These are phyloP conservation scores for Arthrobotrys sinensis DNA, from an alignment of 2,329 filamentous ascomycete species.

Conservation along the genomic window DNA sequence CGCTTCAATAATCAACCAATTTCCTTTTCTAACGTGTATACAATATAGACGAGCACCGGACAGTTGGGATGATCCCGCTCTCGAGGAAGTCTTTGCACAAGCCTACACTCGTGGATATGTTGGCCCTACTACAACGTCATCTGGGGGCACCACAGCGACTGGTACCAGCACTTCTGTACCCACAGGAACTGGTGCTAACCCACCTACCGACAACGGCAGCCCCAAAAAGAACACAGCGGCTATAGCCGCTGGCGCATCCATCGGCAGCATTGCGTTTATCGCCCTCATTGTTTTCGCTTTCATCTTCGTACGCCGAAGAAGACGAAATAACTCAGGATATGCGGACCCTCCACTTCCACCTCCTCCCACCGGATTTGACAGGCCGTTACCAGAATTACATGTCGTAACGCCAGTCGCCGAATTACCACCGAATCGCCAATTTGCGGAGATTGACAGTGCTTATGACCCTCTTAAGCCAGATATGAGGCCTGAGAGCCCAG, in stretches of 20 bases:
- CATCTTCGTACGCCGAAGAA: constrained; percentile 37
- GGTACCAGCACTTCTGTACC: not conserved
- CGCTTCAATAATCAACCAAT: not conserved
- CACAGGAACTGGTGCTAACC: not conserved
- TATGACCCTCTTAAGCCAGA: constrained; percentile 16
- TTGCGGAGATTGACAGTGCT: constrained; percentile 38
- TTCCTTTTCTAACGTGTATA: not conserved
- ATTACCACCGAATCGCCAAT: not conserved
- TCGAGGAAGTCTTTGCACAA: constrained; percentile 38
- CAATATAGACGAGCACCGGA: constrained; percentile 27
- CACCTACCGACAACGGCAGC: not conserved
- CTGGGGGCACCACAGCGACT: not conserved
- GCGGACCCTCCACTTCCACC: not conserved
- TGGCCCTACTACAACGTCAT: constrained; percentile 14
- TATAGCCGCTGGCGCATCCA: constrained; percentile 36
- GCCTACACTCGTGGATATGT: constrained; percentile 40
- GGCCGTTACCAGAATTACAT: constrained; percentile 27
- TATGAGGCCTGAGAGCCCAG: not conserved
- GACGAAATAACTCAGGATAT: constrained; percentile 4
- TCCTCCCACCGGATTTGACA: not conserved
- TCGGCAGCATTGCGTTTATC: constrained; percentile 26
- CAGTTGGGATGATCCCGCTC: constrained; percentile 34
- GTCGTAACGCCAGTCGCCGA: not conserved
- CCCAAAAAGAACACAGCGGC: constrained; percentile 35
- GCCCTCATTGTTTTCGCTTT: constrained; percentile 15